These are phyloP conservation scores for Fusarium pininemorale DNA, from an alignment of 2,329 filamentous ascomycete genomes.

Conservation along the genomic window DNA sequence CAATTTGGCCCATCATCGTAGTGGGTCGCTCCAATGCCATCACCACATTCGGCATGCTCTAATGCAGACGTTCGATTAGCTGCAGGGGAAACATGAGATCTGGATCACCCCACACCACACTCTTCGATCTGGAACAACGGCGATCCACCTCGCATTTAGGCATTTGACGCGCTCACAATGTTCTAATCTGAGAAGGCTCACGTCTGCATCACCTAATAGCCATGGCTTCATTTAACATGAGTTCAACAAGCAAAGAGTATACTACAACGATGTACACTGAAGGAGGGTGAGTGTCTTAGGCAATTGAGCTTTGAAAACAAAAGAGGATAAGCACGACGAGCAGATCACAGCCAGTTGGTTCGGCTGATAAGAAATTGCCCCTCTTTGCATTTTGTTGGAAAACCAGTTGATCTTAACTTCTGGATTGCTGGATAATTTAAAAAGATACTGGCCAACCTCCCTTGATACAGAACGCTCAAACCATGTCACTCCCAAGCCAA, in stretches of 20 bases:
- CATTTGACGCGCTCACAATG: background rate
- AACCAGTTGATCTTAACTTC: background rate
- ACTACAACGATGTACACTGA: background rate
- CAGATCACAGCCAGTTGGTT: background rate
- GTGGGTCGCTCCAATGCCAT: constrained; percentile 21
- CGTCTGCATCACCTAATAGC: background rate
- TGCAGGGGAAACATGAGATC: constrained; percentile 35
- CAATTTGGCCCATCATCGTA: background rate
- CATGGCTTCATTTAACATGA: background rate
- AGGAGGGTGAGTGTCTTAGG: background rate
- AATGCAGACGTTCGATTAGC: constrained; percentile 31
- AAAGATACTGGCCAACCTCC: background rate
- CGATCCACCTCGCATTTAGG: constrained; percentile 30
- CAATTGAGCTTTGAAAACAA: background rate
- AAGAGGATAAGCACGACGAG: background rate
- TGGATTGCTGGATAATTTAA: background rate
- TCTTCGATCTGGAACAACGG: constrained; percentile 26
- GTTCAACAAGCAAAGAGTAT: background rate
- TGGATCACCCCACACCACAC: constrained; percentile 39
- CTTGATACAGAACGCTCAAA: constrained; percentile 14
- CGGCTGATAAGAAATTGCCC: background rate
- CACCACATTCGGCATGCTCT: constrained; percentile 18
- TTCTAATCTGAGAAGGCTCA: background rate
- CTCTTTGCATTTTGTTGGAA: background rate
- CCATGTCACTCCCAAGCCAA: background rate